These are phyloP conservation scores for Xylaria sp. DNA, from an alignment of 2,329 filamentous ascomycete species.

Conservation along the genomic window DNA sequence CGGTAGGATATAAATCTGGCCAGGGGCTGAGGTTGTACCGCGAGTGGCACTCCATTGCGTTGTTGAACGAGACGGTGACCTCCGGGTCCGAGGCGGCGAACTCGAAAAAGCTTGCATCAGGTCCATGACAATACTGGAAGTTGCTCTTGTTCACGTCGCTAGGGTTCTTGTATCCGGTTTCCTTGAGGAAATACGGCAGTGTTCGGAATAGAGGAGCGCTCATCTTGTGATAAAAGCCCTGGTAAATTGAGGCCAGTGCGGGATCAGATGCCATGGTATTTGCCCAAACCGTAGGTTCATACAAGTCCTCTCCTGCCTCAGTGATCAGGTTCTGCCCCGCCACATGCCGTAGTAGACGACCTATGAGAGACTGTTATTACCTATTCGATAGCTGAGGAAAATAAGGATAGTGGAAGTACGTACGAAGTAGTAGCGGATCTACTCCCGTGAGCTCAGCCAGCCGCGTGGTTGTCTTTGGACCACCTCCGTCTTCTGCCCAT, in stretches of 20 bases:
- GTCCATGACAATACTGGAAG: conserved; percentile 37
- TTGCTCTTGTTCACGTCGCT: conserved; percentile 38
- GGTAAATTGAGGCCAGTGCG: conserved; percentile 37
- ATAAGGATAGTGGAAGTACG: conserved; percentile 24
- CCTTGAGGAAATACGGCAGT: conserved; percentile 38
- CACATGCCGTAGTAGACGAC: conserved; percentile 41
- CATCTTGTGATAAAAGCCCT: conserved; percentile 39
- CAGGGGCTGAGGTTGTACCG: conserved; percentile 43
- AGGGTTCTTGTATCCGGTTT: conserved; percentile 40
- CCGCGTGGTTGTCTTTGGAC: conserved; percentile 36
- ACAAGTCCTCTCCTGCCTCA: conserved; percentile 40
- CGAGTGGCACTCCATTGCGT: conserved; percentile 44
- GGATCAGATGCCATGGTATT: conserved; percentile 34
- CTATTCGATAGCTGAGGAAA: neutral
- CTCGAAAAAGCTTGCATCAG: conserved; percentile 36
- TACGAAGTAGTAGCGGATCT: conserved; percentile 36
- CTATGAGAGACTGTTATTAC: conserved; percentile 19
- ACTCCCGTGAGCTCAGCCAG: conserved; percentile 39
- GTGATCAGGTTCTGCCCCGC: conserved; percentile 40
- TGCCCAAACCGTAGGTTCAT: conserved; percentile 39
- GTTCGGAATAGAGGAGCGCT: conserved; percentile 37
- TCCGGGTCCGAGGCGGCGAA: conserved; percentile 35
- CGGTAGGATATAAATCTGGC: conserved; percentile 41
- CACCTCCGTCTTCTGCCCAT: conserved; percentile 38
- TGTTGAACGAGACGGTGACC: conserved; percentile 38